phyloP scores from a whole-genome alignment of 148 eudicot genomes.

The Rheum nobile region DNA sequence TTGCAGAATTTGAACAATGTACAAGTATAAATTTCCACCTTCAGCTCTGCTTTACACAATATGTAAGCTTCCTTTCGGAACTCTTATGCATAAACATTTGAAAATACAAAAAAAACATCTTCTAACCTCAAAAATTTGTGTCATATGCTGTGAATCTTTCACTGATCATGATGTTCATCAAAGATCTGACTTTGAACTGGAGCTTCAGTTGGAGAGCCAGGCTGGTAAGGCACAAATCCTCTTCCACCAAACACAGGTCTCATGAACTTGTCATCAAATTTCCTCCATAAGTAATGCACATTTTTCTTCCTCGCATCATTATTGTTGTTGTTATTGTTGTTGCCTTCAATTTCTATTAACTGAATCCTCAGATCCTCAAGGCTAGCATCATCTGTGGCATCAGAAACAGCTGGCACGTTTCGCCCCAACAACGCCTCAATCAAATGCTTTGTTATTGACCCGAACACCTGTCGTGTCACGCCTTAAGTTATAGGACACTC shows the following conservation, averaged over 20 bases:
- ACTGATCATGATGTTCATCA: neutral
- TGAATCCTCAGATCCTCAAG: slow-evolving; percentile 37
- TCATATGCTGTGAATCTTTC: neutral
- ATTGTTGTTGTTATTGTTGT: slow-evolving; percentile 5
- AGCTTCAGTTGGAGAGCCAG: slow-evolving; percentile 64
- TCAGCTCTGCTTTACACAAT: neutral
- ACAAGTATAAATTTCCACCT: neutral
- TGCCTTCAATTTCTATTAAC: slow-evolving; percentile 20
- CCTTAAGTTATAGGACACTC: neutral
- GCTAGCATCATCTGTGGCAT: slow-evolving; percentile 40
- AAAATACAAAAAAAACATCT: neutral
- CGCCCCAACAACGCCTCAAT: slow-evolving; percentile 37
- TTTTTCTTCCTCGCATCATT: neutral
- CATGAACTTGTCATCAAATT: slow-evolving; percentile 84
- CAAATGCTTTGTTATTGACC: slow-evolving; percentile 54
- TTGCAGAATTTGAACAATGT: neutral
- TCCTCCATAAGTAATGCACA: slow-evolving; percentile 42
- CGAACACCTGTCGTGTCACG: slow-evolving; percentile 32
- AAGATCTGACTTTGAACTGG: neutral
- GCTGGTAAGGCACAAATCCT: slow-evolving; percentile 70
- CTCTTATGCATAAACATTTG: neutral
- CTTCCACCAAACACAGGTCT: slow-evolving; percentile 96
- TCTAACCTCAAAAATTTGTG: neutral
- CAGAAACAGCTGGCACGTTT: slow-evolving; percentile 20
- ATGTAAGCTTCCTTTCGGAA: neutral